Conservation (phyloP, 2,329 filamentous ascomycete species). For the Sporothrix sp. region DNA sequence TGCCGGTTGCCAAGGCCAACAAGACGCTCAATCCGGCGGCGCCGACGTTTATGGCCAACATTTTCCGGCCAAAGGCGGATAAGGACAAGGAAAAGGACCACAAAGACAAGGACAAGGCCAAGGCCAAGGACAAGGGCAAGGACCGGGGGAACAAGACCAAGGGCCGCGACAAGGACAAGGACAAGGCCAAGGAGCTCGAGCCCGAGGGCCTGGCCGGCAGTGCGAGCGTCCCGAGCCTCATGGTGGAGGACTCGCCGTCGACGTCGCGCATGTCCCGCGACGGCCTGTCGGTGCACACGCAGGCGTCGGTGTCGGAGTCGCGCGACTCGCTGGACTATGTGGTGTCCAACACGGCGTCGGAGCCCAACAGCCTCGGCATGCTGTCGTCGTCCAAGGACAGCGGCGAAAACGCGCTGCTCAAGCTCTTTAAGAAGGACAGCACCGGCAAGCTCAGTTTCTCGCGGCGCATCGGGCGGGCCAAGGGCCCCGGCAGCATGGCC, state of each 20-base stretch:
- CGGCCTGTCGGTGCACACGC: conserved; percentile 46
- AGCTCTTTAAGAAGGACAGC: conserved; percentile 59
- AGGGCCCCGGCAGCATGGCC: conserved; percentile 42
- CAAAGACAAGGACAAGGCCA: conserved; percentile 28
- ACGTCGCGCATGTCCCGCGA: conserved; percentile 48
- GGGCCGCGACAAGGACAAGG: conserved; percentile 28
- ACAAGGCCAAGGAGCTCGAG: conserved; percentile 21
- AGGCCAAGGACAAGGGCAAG: conserved; percentile 25
- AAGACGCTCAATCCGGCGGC: conserved; percentile 73
- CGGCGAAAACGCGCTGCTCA: conserved; percentile 45
- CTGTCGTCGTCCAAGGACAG: conserved; percentile 32
- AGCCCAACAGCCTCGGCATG: conserved; percentile 32
- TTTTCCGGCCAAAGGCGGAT: conserved; percentile 42
- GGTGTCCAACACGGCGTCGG: conserved; percentile 48
- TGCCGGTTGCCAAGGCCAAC: conserved; percentile 27
- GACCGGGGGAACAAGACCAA: conserved; percentile 32
- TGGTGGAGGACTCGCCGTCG: conserved; percentile 36
- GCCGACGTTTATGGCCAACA: conserved; percentile 71
- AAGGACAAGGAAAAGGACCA: conserved; percentile 22
- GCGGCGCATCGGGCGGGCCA: conserved; percentile 40
- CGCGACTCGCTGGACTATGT: conserved; percentile 49
- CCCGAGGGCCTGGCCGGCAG: conserved; percentile 23
- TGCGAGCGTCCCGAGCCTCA: conserved; percentile 29
- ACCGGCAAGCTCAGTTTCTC: conserved; percentile 56
- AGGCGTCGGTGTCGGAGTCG: conserved; percentile 50